A percentile compares a stretch with the other conserved stretches of the same genome.
phyloP scores from a whole-genome alignment of 441 rosid species.

The Populus tomentosa region DNA sequence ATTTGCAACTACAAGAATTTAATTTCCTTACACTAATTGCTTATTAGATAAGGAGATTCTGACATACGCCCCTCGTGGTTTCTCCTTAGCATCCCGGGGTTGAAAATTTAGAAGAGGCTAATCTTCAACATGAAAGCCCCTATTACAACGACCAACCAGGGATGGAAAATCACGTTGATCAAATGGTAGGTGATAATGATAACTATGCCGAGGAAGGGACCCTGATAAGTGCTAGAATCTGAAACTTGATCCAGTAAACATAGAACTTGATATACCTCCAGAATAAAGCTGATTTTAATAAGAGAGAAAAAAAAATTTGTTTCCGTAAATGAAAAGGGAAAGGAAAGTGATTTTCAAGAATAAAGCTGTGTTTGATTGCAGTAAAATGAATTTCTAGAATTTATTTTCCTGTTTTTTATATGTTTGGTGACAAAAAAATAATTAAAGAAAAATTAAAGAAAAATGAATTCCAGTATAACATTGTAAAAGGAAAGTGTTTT shows the following conservation, averaged over 20 bases:
- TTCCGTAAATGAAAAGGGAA: no score
- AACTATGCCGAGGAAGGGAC: conserved; percentile 46
- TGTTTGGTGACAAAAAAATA: no score
- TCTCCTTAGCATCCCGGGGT: conserved; percentile 21
- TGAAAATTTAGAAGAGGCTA: conserved; percentile 27
- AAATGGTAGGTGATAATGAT: conserved; percentile 27
- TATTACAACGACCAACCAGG: conserved; percentile 18
- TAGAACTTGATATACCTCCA: conserved; percentile 87
- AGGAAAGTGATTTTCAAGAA: no score
- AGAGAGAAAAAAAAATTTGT: no score
- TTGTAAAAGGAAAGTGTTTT: no score
- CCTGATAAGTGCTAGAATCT: conserved; percentile 47
- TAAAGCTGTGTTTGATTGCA: no score
- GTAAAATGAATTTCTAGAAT: no score
- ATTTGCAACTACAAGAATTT: neutral
- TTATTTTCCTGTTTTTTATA: no score
- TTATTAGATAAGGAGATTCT: conserved; percentile 5
- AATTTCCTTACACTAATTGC: conserved; percentile 4
- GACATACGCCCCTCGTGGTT: neutral
- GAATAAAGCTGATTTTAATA: conserved; percentile 51
- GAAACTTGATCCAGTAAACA: conserved; percentile 62
- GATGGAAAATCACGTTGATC: conserved; percentile 25
- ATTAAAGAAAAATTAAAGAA: no score
- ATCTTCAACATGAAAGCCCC: conserved; percentile 26
- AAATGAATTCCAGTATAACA: no score